Conservation (phyloP, 495 filamentous ascomycete species). For the Penicillium flavigenum region DNA sequence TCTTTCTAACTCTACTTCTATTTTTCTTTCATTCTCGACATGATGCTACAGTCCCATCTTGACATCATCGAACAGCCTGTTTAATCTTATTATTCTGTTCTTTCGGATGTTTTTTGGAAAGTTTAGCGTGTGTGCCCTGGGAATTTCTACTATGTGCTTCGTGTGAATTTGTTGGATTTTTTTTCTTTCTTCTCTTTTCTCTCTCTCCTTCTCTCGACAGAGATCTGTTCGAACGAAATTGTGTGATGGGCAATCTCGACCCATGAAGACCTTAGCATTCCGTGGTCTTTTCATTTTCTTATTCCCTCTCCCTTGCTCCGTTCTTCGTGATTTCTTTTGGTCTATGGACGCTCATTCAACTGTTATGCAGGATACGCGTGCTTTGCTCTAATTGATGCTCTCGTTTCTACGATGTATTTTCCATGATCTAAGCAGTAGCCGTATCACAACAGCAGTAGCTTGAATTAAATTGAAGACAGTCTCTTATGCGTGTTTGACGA, state of each 20-base stretch:
- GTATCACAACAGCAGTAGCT: not conserved
- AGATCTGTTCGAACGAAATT: conserved; percentile 26
- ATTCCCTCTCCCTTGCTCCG: conserved; percentile 7
- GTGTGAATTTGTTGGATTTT: conserved; percentile 9
- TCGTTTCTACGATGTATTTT: not conserved
- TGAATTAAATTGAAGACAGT: not conserved
- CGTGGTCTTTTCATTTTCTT: conserved; percentile 14
- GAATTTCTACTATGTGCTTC: conserved; percentile 2
- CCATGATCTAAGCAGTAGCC: not conserved
- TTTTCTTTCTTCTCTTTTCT: conserved; percentile 5
- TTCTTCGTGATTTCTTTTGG: not conserved
- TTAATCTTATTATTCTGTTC: conserved; percentile 11
- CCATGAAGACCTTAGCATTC: conserved; percentile 11
- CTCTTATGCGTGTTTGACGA: not conserved
- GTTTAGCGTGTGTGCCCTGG: conserved; percentile 17
- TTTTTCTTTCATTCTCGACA: conserved; percentile 15
- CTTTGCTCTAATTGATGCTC: conserved; percentile 11
- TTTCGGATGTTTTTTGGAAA: conserved; percentile 10
- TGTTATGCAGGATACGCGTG: not conserved
- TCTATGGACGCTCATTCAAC: not conserved
- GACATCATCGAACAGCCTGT: conserved; percentile 7
- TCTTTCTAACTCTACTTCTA: conserved; percentile 15
- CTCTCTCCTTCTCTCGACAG: not conserved
- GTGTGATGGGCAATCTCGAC: conserved; percentile 21
- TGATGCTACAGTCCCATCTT: conserved; percentile 11